A percentile compares a stretch with the other conserved stretches of the same genome.
These are phyloP conservation scores for Cladophialophora psammophila DNA, from an alignment of 2,329 filamentous ascomycete species.

Conservation along the genomic window DNA sequence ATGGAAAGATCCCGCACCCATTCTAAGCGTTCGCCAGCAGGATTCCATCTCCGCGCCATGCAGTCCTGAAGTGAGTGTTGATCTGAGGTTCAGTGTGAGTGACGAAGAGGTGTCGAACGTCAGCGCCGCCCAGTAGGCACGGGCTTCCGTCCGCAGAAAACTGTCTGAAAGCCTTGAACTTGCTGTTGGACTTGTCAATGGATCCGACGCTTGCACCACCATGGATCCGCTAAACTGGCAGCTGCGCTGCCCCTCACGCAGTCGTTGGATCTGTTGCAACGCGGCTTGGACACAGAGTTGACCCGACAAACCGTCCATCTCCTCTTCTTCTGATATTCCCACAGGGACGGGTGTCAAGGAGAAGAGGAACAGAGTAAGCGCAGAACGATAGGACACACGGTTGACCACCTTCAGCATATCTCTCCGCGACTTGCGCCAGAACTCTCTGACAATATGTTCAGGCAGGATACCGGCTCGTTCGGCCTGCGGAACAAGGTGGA, in stretches of 20 bases:
- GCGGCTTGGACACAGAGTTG: conserved; percentile 53
- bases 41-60: conserved; percentile 42
- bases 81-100: conserved; percentile 51
- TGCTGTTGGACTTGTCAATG: conserved; percentile 39
- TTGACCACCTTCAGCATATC: conserved; percentile 54
- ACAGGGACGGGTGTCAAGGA: conserved; percentile 51
- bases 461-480: conserved; percentile 19
- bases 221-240: conserved; percentile 53
- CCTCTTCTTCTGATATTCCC: conserved; percentile 52
- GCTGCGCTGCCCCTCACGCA: conserved; percentile 51
- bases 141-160: conserved; percentile 51
- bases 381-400: conserved; percentile 52
- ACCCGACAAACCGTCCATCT: conserved; percentile 50
- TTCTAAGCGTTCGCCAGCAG: conserved; percentile 43
- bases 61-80: conserved; percentile 51
- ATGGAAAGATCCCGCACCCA: conserved; percentile 43
- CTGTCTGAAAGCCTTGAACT: conserved; percentile 43
- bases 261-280: conserved; percentile 51
- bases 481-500: conserved; percentile 37
- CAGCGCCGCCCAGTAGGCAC: conserved; percentile 53
- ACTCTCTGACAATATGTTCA: conserved; percentile 37
- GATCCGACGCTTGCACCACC: conserved; percentile 44
- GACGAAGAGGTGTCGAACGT: conserved; percentile 54
- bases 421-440: conserved; percentile 50
- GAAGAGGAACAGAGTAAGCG: conserved; percentile 52